Base-by-base conservation (phyloP, 257 asterid genomes). In the Petunia axillaris region DNA sequence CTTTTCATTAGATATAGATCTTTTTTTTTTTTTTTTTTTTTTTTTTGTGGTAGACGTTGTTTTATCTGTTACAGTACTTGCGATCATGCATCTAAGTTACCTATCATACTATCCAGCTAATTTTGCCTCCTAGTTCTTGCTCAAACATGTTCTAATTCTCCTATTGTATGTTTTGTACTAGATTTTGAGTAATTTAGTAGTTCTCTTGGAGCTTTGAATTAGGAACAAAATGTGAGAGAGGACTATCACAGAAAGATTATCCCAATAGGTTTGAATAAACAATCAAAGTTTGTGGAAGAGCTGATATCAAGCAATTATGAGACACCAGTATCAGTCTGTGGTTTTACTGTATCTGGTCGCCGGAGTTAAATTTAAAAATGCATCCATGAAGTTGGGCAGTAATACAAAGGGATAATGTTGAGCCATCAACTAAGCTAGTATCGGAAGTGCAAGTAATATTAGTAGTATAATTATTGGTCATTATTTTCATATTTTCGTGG, bases 381-480 rank as follows among this genome's bases (percentile, higher is more conserved):
- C 60, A 48, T 71, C 77, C 10, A 48, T 48, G 77, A 48, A 10
- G 58, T 48, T 41, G 6, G 9, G 43, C 43, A 71, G 59, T 10
- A 48, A 46, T 48, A 71, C 43, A 71, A 48, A 46, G 4, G 76
- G 15, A 25, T 48, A 48, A 60, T 71, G 35, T 5, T 48, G 60
- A 71, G 38, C 77, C 60, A 48, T 44, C 35, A 71, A 71, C 77
- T 50, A 71, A 71, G 77, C 78, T 73, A 50, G 62, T 73, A 50
- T 50, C 36, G 14, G 46, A 41, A 58, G 14, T 73, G 11, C 62
- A 46, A 11, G 35, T 13, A 35, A 48, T 50, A 36, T 73, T 50
- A 36, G 43, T 53, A 36, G 8, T 11, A 73, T 73, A 73, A 39
- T 36, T 50, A 8, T 73, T 50, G 78, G 53, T 50, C 63, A 73